These are phyloP conservation scores for Helotiales sp. DNA, from an alignment of 2,329 filamentous ascomycete genomes.

Conservation along the genomic window DNA sequence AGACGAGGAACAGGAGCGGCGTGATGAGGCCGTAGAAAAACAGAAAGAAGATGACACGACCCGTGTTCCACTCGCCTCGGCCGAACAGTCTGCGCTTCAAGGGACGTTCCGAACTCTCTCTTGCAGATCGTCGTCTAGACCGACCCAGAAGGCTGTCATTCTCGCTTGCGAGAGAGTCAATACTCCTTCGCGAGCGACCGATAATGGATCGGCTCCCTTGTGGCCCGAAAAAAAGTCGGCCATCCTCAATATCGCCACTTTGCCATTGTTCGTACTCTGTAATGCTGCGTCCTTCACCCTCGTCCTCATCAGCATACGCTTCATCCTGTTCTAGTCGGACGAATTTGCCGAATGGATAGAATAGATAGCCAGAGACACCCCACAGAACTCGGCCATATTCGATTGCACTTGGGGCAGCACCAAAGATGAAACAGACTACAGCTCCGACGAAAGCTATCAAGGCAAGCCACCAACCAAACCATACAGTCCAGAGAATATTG, in stretches of 20 bases:
- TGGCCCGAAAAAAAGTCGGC: slow-evolving; percentile 93
- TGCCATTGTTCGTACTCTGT: slow-evolving; percentile 99
- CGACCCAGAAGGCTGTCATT: slow-evolving; percentile 86
- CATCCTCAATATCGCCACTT: slow-evolving; percentile 94
- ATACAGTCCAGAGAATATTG: slow-evolving; percentile 86
- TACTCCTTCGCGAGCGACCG: slow-evolving; percentile 83
- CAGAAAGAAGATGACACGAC: slow-evolving; percentile 91
- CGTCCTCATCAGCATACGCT: slow-evolving; percentile 90
- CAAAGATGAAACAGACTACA: slow-evolving; percentile 77
- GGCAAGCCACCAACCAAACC: slow-evolving; percentile 97
- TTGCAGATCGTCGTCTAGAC: slow-evolving; percentile 55
- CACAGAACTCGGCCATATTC: slow-evolving; percentile 87
- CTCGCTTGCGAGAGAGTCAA: slow-evolving; percentile 84
- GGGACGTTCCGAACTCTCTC: slow-evolving; percentile 49
- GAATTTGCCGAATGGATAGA: slow-evolving; percentile 97
- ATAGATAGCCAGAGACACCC: slow-evolving; percentile 82
- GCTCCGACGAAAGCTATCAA: slow-evolving; percentile 76
- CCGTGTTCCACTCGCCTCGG: slow-evolving; percentile 92
- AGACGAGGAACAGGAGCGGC: slow-evolving; percentile 83
- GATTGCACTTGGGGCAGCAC: slow-evolving; percentile 76
- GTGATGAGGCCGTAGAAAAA: slow-evolving; percentile 95
- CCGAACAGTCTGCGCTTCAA: slow-evolving; percentile 90
- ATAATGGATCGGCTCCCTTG: slow-evolving; percentile 74
- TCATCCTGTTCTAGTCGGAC: slow-evolving; percentile 93
- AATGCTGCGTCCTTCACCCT: slow-evolving; percentile 94